phyloP scores from a whole-genome alignment of 208 protist species.

The Tritrichomonas foetus region DNA sequence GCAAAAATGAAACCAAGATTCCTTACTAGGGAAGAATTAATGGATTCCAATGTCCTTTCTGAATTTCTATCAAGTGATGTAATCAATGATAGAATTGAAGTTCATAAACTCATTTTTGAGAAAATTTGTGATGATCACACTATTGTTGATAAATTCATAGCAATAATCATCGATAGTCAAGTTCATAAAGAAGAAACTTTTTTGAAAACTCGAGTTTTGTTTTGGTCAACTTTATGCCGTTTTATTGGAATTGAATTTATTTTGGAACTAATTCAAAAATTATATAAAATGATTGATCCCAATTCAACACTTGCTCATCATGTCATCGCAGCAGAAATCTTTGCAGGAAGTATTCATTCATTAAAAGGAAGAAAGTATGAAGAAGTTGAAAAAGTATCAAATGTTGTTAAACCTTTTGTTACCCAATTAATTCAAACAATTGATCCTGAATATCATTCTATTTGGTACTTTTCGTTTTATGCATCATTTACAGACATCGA shows the following conservation, averaged over 20 bases:
- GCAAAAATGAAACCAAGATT: background rate
- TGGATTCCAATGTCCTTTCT: background rate
- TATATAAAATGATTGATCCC: background rate
- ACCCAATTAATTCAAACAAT: background rate
- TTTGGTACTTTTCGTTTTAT: slow-evolving; percentile 27
- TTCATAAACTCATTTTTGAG: background rate
- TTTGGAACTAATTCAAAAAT: background rate
- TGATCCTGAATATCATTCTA: background rate
- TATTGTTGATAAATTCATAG: background rate
- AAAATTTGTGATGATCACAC: background rate
- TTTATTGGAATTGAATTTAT: background rate
- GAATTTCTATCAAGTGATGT: background rate
- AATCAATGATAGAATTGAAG: background rate
- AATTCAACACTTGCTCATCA: background rate
- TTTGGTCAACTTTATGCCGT: slow-evolving; percentile 12
- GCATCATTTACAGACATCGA: background rate
- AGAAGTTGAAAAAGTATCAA: background rate
- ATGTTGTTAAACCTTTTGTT: background rate
- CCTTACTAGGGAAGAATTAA: background rate
- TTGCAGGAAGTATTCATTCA: background rate
- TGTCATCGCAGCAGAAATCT: slow-evolving; percentile 22
- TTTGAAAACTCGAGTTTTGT: background rate
- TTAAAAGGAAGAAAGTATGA: background rate
- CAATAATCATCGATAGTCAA: background rate
- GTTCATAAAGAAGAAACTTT: slow-evolving; percentile 37